phyloP scores from a whole-genome alignment of 495 filamentous ascomycete species.

The Lentithecium fluviatile region DNA sequence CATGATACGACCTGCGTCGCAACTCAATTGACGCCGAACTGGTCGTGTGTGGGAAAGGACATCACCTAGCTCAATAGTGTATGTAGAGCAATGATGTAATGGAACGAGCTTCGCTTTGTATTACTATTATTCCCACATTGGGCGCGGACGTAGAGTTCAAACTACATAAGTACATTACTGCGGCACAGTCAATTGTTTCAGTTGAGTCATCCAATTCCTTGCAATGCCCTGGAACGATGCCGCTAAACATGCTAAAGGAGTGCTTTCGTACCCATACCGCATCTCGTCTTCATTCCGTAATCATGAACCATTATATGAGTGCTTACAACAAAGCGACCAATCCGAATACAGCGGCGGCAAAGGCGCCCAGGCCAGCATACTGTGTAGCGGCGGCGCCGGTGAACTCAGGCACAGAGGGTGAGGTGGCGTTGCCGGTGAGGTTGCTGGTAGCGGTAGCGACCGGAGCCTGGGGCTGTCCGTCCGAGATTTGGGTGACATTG shows the following conservation, averaged over 20 bases:
- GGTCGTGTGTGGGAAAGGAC: too few species aligned
- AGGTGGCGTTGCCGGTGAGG: neutral
- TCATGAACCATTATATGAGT: neutral
- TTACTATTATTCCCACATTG: too few species aligned
- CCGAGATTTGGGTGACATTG: constrained; percentile 17
- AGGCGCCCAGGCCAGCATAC: constrained; percentile 9
- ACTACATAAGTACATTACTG: too few species aligned
- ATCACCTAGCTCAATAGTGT: too few species aligned
- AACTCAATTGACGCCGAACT: too few species aligned
- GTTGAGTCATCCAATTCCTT: too few species aligned
- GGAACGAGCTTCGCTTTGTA: too few species aligned
- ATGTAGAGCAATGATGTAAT: too few species aligned
- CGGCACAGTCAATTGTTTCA: too few species aligned
- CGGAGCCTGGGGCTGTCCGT: constrained; percentile 25
- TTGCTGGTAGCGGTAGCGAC: constrained; percentile 9
- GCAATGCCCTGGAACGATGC: neutral
- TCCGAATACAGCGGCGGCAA: constrained; percentile 19
- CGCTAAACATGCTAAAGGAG: neutral
- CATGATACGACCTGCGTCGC: too few species aligned
- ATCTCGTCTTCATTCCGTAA: neutral
- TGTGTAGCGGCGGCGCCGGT: constrained; percentile 21
- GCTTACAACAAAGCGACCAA: constrained; percentile 19
- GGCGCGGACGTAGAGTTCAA: too few species aligned
- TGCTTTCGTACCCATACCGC: neutral
- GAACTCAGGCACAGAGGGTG: constrained; percentile 7